Conservation (phyloP, 768 basidiomycete species). For the Postia placenta region DNA sequence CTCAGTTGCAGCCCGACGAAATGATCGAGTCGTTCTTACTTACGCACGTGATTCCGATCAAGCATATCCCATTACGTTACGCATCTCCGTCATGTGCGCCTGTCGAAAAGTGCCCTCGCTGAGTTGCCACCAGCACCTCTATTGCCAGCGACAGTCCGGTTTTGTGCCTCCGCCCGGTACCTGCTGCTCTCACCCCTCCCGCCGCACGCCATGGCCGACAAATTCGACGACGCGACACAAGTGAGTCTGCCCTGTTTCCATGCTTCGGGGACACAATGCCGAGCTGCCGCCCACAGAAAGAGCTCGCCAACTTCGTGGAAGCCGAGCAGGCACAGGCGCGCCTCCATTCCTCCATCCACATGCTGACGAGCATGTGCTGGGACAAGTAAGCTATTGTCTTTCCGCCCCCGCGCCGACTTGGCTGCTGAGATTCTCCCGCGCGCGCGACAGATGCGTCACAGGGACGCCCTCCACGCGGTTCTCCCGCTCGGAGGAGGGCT, state of each 20-base stretch:
- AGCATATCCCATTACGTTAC: background rate
- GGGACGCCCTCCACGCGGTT: slow-evolving; percentile 74
- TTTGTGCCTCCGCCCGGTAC: background rate
- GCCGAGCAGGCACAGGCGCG: slow-evolving; percentile 76
- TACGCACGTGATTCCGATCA: background rate
- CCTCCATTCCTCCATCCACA: slow-evolving; percentile 65
- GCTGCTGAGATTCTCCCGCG: slow-evolving; percentile 1
- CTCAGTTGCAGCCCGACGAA: no score
- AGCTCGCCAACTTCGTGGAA: slow-evolving; percentile 74
- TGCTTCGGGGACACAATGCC: no score
- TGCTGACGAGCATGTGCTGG: slow-evolving; percentile 83
- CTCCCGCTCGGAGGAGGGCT: slow-evolving; percentile 72
- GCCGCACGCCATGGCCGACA: slow-evolving; percentile 36
- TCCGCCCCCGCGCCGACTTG: background rate
- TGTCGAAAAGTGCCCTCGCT: background rate
- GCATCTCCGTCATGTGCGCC: background rate
- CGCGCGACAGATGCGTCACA: slow-evolving; percentile 62
- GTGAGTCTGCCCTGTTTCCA: slow-evolving; percentile 28
- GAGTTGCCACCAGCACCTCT: background rate
- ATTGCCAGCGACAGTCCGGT: background rate
- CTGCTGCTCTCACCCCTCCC: background rate
- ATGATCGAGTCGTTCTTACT: background rate
- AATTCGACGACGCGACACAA: slow-evolving; percentile 78
- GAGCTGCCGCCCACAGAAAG: slow-evolving; percentile 64
- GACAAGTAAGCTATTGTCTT: slow-evolving; percentile 62